Base-by-base conservation (phyloP, 352 stramenopile species). In the Plasmopara muralis region DNA sequence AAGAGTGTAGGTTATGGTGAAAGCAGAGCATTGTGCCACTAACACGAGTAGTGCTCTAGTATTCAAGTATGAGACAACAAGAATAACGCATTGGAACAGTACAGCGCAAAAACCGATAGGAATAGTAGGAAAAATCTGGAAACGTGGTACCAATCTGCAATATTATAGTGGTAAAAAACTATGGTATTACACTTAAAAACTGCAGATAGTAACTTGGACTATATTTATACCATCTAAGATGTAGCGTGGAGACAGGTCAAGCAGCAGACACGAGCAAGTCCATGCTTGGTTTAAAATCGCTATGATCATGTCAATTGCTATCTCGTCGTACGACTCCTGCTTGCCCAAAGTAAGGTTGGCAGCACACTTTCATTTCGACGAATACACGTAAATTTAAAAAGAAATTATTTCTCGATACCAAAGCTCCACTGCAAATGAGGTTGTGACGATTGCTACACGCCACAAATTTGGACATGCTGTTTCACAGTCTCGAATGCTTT, bases 211-310 rank as follows among this genome's bases (percentile, higher is more conserved):
- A 25, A 25, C 20, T 25, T 25, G 3, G 1, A 35, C 31, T 35
- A 35, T 35, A 35, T 12, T 12, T 12, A 12, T 12, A 12, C 40
- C 35, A 43, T 61, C 1, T 9, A 28, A 43, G 45, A 76, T 89
- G 74, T 89, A 68, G 80, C 80, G 53, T 75, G 88, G 77, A 91
- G 80, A 91, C 80, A 91, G 80, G 80, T 91, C 80, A 91, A 89
- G 77, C 52, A 60, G 59, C 71, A 63, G 70, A 81, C 77, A 87
- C 63, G 64, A 60, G 45, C 38, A 38, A 70, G 77, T 85, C 66
- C 53, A 56, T 52, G 56, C 81, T 89, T 91, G 81, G 81, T 89
- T 89, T 88, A 85, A 72, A 89, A 70, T 89, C 57, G 81, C 81
- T 66, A 74, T 77, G 79, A 81, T 77, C 64, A 62, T 55, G 56